Evolutionary conservation across 805 yeast genomes (phyloP), one percentile per base, ranked within the genome.

Genomic region (Nakazawaea pomicola): DNA sequence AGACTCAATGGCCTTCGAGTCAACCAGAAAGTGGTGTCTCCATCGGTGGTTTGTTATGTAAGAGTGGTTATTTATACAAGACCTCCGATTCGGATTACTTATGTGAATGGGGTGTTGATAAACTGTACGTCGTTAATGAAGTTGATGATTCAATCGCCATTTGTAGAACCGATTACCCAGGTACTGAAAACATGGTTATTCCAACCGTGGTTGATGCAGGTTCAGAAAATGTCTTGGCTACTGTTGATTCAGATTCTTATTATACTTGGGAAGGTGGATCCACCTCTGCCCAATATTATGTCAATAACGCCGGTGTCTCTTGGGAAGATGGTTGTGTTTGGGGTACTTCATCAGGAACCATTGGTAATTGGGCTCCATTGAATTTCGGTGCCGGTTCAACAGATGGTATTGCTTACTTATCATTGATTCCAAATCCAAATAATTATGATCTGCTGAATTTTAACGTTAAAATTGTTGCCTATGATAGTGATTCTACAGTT

Each of bases 361-460:
- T 77, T 48, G 88, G 89, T 64, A 82, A 82, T 76, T 82, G 87
- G 86, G 86, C 88, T 40, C 88, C 88, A 50, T 70, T 82, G 44
- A 83, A 78, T 49, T 66, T 83, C 43, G 95, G 95, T 62, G 83
- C 88, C 43, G 95, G 95, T 54, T 71, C 62, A 62, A 68, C 71
- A 35, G 64, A 64, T 46, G 84, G 83, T 45, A 65, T 68, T 51
- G 69, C 83, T 36, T 82, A 81, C 70, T 68, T 82, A 50, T 80
- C 87, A 1, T 67, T 82, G 64, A 82, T 82, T 65, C 88, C 88
- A 60, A 82, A 82, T 65, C 89, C 89, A 51, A 82, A 82, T 72
- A 82, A 81, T 70, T 42, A 46, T 19, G 55, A 61, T 28, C 56
- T 67, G 29, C 74, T 82, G 42, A 83, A 80, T 73, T 84, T 62